Evolutionary conservation across 1,139 yeast species (phyloP).

Genomic region (Spencermartinsiella ligniputridi): DNA sequence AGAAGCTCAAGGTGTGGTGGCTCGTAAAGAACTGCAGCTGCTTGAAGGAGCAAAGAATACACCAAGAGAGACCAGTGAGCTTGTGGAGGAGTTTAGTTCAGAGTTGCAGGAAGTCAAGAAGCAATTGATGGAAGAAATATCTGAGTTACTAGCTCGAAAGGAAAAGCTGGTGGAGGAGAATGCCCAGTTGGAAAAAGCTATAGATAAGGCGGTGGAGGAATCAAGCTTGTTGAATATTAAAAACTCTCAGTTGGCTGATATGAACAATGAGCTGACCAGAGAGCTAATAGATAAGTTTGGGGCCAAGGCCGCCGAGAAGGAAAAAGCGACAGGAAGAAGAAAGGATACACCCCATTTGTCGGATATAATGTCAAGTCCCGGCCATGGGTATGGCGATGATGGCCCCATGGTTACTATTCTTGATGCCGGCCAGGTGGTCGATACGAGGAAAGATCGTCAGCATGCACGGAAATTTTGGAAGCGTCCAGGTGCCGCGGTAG

Average conservation of each 20-base stretch:
- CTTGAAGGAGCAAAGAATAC: slow-evolving; percentile 22
- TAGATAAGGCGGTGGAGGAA: slow-evolving; percentile 33
- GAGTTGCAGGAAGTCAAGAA: slow-evolving; percentile 28
- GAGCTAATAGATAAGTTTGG: slow-evolving; percentile 36
- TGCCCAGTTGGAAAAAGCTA: slow-evolving; percentile 23
- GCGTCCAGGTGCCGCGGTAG: slow-evolving; percentile 36
- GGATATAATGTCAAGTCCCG: not conserved
- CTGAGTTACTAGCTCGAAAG: slow-evolving; percentile 29
- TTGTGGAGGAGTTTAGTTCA: slow-evolving; percentile 26
- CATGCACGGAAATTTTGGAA: slow-evolving; percentile 34
- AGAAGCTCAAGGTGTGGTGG: slow-evolving; percentile 32
- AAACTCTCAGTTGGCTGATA: slow-evolving; percentile 35
- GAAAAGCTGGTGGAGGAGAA: slow-evolving; percentile 33
- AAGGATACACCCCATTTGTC: not conserved
- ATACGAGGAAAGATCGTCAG: slow-evolving; percentile 22
- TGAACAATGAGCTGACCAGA: slow-evolving; percentile 36
- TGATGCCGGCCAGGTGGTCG: slow-evolving; percentile 22
- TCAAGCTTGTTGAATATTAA: slow-evolving; percentile 31
- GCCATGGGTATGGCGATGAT: slow-evolving; percentile 15
- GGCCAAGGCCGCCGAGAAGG: slow-evolving; percentile 8
- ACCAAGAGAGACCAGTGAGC: slow-evolving; percentile 17
- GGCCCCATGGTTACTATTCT: slow-evolving; percentile 33
- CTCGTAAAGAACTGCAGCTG: slow-evolving; percentile 30
- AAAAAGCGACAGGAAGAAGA: not conserved
- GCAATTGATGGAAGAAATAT: slow-evolving; percentile 32